Percentiles rank a stretch among this genome's conserved stretches.
These are phyloP conservation scores for Inonotus hispidus DNA, from an alignment of 1,284 basidiomycete genomes.

Conservation along the genomic window DNA sequence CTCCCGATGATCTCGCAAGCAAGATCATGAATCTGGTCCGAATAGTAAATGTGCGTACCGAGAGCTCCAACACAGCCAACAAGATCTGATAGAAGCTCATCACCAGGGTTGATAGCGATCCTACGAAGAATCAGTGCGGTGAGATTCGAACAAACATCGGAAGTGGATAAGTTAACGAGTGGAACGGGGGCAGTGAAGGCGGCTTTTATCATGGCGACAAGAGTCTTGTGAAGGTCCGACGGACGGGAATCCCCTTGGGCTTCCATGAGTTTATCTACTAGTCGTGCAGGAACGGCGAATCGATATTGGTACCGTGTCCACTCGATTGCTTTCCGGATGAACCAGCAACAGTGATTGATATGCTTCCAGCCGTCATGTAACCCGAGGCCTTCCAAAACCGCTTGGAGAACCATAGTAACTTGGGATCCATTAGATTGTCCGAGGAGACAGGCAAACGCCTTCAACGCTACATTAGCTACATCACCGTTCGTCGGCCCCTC, in stretches of 20 bases:
- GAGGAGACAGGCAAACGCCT: slow-evolving; percentile 69
- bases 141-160: slow-evolving; percentile 80
- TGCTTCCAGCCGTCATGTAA: slow-evolving; percentile 66
- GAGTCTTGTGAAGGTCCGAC: slow-evolving; percentile 56
- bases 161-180: slow-evolving; percentile 87
- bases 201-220: slow-evolving; percentile 81
- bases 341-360: slow-evolving; percentile 76
- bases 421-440: slow-evolving; percentile 77
- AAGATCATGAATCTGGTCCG: slow-evolving; percentile 94
- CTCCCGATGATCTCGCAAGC: slow-evolving; percentile 80
- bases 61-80: slow-evolving; percentile 82
- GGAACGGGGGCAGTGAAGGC: slow-evolving; percentile 80
- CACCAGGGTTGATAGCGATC: slow-evolving; percentile 57
- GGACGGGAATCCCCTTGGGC: slow-evolving; percentile 54
- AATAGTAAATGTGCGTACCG: slow-evolving; percentile 89
- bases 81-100: slow-evolving; percentile 63
- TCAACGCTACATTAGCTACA: slow-evolving; percentile 70
- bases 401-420: slow-evolving; percentile 66
- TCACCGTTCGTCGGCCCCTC: slow-evolving; percentile 74
- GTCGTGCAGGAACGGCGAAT: slow-evolving; percentile 79
- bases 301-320: slow-evolving; percentile 93
- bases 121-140: slow-evolving; percentile 72
- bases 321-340: slow-evolving; percentile 69
- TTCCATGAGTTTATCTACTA: slow-evolving; percentile 78
- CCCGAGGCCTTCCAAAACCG: slow-evolving; percentile 65